Evolutionary conservation across 2,329 filamentous ascomycete species (phyloP).

Genomic region (Cercospora nicotianae): DNA sequence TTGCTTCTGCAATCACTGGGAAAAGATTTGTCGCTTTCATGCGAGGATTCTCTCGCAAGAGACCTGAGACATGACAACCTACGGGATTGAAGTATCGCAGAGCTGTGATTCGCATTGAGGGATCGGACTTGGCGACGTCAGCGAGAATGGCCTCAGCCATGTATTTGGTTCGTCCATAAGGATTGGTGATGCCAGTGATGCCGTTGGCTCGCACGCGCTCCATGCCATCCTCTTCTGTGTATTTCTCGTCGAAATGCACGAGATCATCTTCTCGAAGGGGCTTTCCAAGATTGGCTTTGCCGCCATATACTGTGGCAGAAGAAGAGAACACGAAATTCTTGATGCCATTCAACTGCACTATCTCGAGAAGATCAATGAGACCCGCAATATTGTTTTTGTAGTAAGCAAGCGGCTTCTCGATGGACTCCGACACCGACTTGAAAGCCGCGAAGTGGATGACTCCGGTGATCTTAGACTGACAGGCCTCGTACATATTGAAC

Average conservation of each 20-base stretch:
- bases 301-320: slow-evolving; percentile 66
- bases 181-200: slow-evolving; percentile 60
- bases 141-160: slow-evolving; percentile 67
- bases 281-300: slow-evolving; percentile 32
- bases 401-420: slow-evolving; percentile 60
- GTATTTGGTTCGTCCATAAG: slow-evolving; percentile 67
- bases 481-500: slow-evolving; percentile 45
- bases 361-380: slow-evolving; percentile 59
- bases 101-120: slow-evolving; percentile 62
- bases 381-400: slow-evolving; percentile 69
- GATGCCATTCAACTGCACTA: slow-evolving; percentile 60
- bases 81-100: slow-evolving; percentile 69
- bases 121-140: slow-evolving; percentile 59
- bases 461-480: slow-evolving; percentile 56
- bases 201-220: slow-evolving; percentile 48
- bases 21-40: slow-evolving; percentile 64
- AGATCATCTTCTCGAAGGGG: slow-evolving; percentile 30
- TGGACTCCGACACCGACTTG: slow-evolving; percentile 66
- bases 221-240: slow-evolving; percentile 46
- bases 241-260: slow-evolving; percentile 42
- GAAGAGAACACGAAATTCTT: slow-evolving; percentile 68
- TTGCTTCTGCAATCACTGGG: slow-evolving; percentile 62
- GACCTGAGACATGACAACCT: slow-evolving; percentile 63
- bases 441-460: slow-evolving; percentile 71
- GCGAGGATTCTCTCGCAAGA: slow-evolving; percentile 64